Evolutionary conservation across 371 early-diverging fungal genomes (phyloP).

Genomic region (Lichtheimia ornata): DNA sequence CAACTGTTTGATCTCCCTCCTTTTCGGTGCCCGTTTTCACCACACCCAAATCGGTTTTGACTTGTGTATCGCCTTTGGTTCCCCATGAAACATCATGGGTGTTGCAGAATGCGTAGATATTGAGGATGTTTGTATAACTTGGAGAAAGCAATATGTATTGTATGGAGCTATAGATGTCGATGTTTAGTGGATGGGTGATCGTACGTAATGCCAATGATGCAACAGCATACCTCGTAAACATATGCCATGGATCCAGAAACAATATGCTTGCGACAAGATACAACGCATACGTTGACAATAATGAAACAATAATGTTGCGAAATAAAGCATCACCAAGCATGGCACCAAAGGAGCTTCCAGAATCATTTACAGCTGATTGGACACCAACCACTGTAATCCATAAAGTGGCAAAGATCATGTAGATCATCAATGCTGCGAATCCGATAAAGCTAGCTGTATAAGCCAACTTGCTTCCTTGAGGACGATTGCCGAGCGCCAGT

Average conservation of each 20-base stretch:
- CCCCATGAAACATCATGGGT: conserved; percentile 80
- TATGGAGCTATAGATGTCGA: conserved; percentile 37
- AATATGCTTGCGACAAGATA: conserved; percentile 66
- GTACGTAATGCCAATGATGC: too few species aligned
- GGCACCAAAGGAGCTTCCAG: conserved; percentile 15
- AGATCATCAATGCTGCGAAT: conserved; percentile 66
- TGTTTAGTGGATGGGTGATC: too few species aligned
- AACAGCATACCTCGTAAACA: conserved; percentile 45
- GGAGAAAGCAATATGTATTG: conserved; percentile 80
- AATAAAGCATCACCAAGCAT: conserved; percentile 41
- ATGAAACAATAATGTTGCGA: conserved; percentile 60
- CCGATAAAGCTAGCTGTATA: conserved; percentile 55
- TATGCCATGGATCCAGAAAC: conserved; percentile 72
- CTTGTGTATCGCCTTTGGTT: conserved; percentile 44
- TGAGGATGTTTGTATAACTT: conserved; percentile 86
- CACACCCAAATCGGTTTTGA: conserved; percentile 48
- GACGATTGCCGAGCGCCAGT: conserved; percentile 78
- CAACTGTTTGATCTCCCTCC: conserved; percentile 38
- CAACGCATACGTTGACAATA: conserved; percentile 66
- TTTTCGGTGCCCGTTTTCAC: conserved; percentile 45
- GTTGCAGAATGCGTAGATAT: conserved; percentile 89
- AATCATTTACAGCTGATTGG: conserved; percentile 26
- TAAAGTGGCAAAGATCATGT: conserved; percentile 59
- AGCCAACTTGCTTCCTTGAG: conserved; percentile 74
- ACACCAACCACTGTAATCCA: conserved; percentile 56